phyloP scores from a whole-genome alignment of 2,329 filamentous ascomycete genomes.

The Beauveria pseudobassiana region DNA sequence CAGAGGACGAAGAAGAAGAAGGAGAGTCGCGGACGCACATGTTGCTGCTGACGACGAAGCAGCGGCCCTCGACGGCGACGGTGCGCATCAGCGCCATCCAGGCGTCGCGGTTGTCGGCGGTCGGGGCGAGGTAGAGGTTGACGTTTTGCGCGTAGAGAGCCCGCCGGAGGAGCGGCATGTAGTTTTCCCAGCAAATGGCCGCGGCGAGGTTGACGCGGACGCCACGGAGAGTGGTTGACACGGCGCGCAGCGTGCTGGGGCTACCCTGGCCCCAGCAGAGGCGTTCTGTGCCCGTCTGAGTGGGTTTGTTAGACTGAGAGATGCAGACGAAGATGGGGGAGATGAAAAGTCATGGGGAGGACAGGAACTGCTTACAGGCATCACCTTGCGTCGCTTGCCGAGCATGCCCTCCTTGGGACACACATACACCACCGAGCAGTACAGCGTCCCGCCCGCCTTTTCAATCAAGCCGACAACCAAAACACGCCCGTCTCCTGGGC shows the following conservation, averaged over 20 bases:
- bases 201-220: constrained; percentile 73
- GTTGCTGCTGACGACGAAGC: constrained; percentile 80
- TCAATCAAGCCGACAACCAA: constrained; percentile 76
- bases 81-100: constrained; percentile 82
- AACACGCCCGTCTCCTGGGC: constrained; percentile 75
- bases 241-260: constrained; percentile 68
- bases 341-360: too few species aligned
- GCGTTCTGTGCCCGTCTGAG: constrained; percentile 69
- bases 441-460: constrained; percentile 71
- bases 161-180: constrained; percentile 84
- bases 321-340: not conserved
- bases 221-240: constrained; percentile 72
- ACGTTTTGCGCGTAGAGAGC: constrained; percentile 83
- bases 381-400: constrained; percentile 85
- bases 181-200: constrained; percentile 95
- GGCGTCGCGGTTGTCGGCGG: constrained; percentile 74
- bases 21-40: constrained; percentile 51
- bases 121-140: constrained; percentile 85
- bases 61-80: constrained; percentile 70
- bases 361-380: constrained; percentile 56
- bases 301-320: not conserved
- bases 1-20: too few species aligned
- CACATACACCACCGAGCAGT: constrained; percentile 77
- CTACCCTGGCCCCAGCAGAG: constrained; percentile 85
- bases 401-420: constrained; percentile 65